Conservation (phyloP, 2,329 filamentous ascomycete species). For the Fonsecaea erecta region DNA sequence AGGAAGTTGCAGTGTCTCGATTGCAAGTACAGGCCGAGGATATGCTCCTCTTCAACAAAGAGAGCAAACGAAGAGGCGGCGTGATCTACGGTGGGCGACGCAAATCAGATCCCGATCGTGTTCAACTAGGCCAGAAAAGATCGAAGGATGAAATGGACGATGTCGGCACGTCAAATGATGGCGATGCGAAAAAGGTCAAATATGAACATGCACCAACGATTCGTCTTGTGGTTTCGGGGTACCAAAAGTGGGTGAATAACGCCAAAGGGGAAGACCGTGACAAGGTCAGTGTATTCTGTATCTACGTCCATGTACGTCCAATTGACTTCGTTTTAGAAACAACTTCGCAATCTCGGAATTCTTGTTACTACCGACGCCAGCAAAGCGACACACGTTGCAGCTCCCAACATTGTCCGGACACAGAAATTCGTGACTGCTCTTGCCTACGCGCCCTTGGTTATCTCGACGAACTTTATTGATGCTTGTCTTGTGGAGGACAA, state of each 20-base stretch:
- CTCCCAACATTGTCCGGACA: slow-evolving; percentile 83
- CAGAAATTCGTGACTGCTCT: slow-evolving; percentile 91
- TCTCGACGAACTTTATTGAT: slow-evolving; percentile 79
- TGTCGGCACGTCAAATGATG: slow-evolving; percentile 45
- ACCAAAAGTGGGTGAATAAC: slow-evolving; percentile 78
- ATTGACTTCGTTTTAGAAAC: slow-evolving; percentile 60
- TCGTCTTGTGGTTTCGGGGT: slow-evolving; percentile 81
- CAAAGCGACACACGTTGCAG: slow-evolving; percentile 82
- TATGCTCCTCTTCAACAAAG: slow-evolving; percentile 88
- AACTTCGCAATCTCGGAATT: slow-evolving; percentile 82
- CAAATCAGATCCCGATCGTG: slow-evolving; percentile 49
- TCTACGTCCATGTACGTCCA: background rate
- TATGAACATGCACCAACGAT: slow-evolving; percentile 66
- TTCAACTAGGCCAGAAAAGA: slow-evolving; percentile 48
- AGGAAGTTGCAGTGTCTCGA: slow-evolving; percentile 77
- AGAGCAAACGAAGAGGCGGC: slow-evolving; percentile 79
- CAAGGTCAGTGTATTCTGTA: slow-evolving; percentile 61
- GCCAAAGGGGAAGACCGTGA: slow-evolving; percentile 77
- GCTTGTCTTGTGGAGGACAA: slow-evolving; percentile 71
- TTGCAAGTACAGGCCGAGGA: slow-evolving; percentile 80
- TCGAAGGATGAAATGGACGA: slow-evolving; percentile 47
- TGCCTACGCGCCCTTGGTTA: slow-evolving; percentile 76
- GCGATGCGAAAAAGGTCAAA: slow-evolving; percentile 61
- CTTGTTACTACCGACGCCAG: slow-evolving; percentile 75
- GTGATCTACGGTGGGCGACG: slow-evolving; percentile 64